phyloP scores from a whole-genome alignment of 2,329 filamentous ascomycete genomes.

The Penicillium polonicum region DNA sequence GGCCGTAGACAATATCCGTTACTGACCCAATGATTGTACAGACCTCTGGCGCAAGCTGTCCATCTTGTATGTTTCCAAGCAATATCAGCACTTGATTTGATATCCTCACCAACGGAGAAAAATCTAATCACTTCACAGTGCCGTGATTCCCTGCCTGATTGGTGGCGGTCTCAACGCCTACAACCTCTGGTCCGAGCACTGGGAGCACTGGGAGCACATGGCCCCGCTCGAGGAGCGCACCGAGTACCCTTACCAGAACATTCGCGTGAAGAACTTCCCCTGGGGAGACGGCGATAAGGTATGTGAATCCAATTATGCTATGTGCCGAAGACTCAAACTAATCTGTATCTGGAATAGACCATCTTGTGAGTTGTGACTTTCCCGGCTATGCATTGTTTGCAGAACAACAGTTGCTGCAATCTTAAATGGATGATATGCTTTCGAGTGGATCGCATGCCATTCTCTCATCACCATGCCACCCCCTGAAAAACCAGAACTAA shows the following conservation, averaged over 20 bases:
- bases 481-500: slow-evolving; percentile 15
- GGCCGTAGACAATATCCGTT: neutral
- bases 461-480: neutral
- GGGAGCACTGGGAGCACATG: slow-evolving; percentile 89
- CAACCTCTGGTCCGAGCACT: slow-evolving; percentile 90
- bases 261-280: slow-evolving; percentile 91
- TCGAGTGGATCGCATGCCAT: neutral
- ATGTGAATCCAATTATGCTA: slow-evolving; percentile 28
- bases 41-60: slow-evolving; percentile 96
- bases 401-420: neutral
- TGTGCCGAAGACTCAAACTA: neutral
- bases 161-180: slow-evolving; percentile 79
- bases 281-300: slow-evolving; percentile 98
- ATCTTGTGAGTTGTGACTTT: slow-evolving; percentile 57
- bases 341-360: slow-evolving; percentile 49
- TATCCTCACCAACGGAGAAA: neutral
- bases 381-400: neutral
- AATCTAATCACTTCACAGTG: slow-evolving; percentile 52
- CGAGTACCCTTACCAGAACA: slow-evolving; percentile 98
- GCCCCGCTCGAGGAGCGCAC: slow-evolving; percentile 83
- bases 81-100: neutral
- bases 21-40: slow-evolving; percentile 45
- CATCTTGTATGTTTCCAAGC: slow-evolving; percentile 72
- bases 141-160: slow-evolving; percentile 69
- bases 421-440: neutral